Evolutionary conservation across 208 protist species (phyloP), one percentile per base, ranked within the genome.

Genomic region (Endotrypanum monterogeii): DNA sequence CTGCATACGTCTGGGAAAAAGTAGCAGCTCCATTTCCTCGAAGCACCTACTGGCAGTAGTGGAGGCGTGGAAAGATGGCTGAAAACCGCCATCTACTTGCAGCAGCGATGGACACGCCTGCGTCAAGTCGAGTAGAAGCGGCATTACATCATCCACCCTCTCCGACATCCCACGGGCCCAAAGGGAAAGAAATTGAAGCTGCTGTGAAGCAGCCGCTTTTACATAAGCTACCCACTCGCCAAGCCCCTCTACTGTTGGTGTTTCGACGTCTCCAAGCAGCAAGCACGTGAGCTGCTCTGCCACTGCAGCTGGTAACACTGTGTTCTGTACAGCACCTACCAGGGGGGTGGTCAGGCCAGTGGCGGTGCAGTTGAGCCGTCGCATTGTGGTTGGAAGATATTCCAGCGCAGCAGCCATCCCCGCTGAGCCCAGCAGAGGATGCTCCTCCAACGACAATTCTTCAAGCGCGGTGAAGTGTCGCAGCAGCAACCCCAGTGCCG

Each of bases 141-240:
- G 61, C 58, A 71, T 14, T n/a, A 79, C 37, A 9, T 69, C 61
- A 32, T 3, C 35, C 60, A 74, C 75, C 63, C 46, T 90, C 72
- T 83, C 92, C 85, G 44, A 83, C 67, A 95, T 74, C 7, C 86
- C 78, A 12, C 91, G 84, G 18, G 83, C 71, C 91, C 91, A 95
- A 6, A 95, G 51, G 7, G 85, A 89, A 12, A 95, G 74, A 41
- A 62, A 87, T 32, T 74, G 73, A 28, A 95, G 72, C 1, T 61
- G 39, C 4, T 44, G 50, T 48, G 78, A 39, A 39, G 83, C 60
- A 16, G 35, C 66, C 23, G 37, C n/a, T 32, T 50, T 28, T 25
- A 91, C 16, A 55, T 78, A 51, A 35, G 63, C 37, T 55, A 73
- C 57, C 76, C 88, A 85, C 51, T 65, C 52, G 8, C 66, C 46